These are phyloP conservation scores for Tuber microsphaerosporum DNA, from an alignment of 495 filamentous ascomycete genomes.

Conservation along the genomic window DNA sequence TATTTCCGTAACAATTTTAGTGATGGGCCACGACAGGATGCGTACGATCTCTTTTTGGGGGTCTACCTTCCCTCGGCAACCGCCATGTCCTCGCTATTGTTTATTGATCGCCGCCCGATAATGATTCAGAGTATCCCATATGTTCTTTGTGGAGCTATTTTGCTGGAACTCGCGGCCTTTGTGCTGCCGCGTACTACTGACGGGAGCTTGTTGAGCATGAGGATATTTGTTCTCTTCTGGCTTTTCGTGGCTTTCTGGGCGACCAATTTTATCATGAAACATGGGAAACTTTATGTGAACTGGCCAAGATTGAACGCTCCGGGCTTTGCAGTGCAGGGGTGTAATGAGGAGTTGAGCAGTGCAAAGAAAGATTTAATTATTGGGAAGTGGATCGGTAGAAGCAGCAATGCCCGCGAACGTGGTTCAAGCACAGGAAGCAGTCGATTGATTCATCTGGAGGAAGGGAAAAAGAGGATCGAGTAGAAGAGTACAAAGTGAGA, in stretches of 20 bases:
- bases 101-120: slow-evolving; percentile 74
- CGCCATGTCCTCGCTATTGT: slow-evolving; percentile 54
- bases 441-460: slow-evolving; percentile 38
- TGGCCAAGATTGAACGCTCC: slow-evolving; percentile 95
- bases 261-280: slow-evolving; percentile 63
- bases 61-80: slow-evolving; percentile 64
- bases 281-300: slow-evolving; percentile 95
- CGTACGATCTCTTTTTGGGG: slow-evolving; percentile 89
- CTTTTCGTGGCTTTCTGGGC: slow-evolving; percentile 62
- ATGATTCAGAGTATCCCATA: slow-evolving; percentile 88
- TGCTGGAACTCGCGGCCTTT: slow-evolving; percentile 73
- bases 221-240: slow-evolving; percentile 73
- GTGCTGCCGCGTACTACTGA: slow-evolving; percentile 60
- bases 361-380: slow-evolving; percentile 37
- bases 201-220: slow-evolving; percentile 56
- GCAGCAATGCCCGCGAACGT: slow-evolving; percentile 28
- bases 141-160: slow-evolving; percentile 75
- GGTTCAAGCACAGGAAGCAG: slow-evolving; percentile 34
- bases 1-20: slow-evolving; percentile 89
- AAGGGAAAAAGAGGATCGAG: slow-evolving; percentile 41
- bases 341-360: slow-evolving; percentile 74
- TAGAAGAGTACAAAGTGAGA: slow-evolving; percentile 11
- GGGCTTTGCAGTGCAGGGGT: slow-evolving; percentile 75
- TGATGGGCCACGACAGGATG: slow-evolving; percentile 90
- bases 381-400: slow-evolving; percentile 34